Evolutionary conservation across 441 rosid species (phyloP).

Genomic region (Croton setiger): DNA sequence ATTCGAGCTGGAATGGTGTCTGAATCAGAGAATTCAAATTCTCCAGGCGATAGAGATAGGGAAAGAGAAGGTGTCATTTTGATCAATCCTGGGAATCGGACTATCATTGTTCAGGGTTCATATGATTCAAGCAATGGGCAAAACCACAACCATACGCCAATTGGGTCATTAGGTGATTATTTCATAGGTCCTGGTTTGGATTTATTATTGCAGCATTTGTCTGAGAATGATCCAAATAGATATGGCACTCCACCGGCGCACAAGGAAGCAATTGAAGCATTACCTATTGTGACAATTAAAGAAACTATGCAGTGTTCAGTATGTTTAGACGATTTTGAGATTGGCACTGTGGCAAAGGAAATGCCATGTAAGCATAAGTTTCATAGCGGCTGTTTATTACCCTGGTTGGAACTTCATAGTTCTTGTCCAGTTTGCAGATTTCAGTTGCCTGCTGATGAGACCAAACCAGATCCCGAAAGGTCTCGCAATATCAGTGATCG

Average conservation of each 20-base stretch:
- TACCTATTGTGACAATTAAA: conserved; percentile 46
- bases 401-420: conserved; percentile 66
- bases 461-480: conserved; percentile 47
- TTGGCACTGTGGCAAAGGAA: conserved; percentile 55
- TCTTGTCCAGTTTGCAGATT: conserved; percentile 83
- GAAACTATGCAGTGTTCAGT: conserved; percentile 63
- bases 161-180: conserved; percentile 69
- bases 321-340: conserved; percentile 63
- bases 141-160: conserved; percentile 37
- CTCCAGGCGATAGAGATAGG: conserved; percentile 38
- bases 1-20: conserved; percentile 60
- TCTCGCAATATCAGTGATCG: conserved; percentile 27
- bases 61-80: conserved; percentile 57
- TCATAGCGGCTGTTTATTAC: conserved; percentile 61
- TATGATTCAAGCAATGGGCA: conserved; percentile 32
- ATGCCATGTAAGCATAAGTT: conserved; percentile 83
- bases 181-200: conserved; percentile 70
- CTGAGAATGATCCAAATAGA: conserved; percentile 71
- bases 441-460: conserved; percentile 55
- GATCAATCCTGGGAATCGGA: conserved; percentile 67
- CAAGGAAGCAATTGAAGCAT: conserved; percentile 48
- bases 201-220: conserved; percentile 63
- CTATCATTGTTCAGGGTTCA: conserved; percentile 60
- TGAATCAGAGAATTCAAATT: conserved; percentile 50
- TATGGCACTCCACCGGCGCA: conserved; percentile 78